Conservation (phyloP, 2,329 filamentous ascomycete genomes). For the Diaporthe helianthi region DNA sequence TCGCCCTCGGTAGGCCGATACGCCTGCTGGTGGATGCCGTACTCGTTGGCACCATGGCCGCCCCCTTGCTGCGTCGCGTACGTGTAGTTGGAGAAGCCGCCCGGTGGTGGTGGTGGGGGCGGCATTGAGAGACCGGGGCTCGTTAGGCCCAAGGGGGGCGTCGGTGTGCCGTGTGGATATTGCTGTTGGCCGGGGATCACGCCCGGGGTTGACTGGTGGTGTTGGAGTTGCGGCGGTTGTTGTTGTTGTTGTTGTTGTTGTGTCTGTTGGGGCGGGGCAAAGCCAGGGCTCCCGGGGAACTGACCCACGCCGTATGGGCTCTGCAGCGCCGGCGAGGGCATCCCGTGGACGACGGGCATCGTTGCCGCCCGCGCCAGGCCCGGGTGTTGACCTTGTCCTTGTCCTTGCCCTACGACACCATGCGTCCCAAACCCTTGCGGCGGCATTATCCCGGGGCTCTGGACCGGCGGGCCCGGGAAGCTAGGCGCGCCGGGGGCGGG, state of each 20-base stretch:
- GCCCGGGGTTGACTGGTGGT: slow-evolving; percentile 23
- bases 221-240: slow-evolving; percentile 40
- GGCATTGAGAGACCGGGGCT: slow-evolving; percentile 46
- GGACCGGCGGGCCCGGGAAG: slow-evolving; percentile 50
- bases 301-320: slow-evolving; percentile 51
- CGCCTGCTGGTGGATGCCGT: slow-evolving; percentile 70
- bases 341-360: slow-evolving; percentile 52
- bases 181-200: slow-evolving; percentile 23
- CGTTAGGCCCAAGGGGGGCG: slow-evolving; percentile 43
- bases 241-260: too few relatives aligned
- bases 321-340: slow-evolving; percentile 49
- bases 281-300: slow-evolving; percentile 54
- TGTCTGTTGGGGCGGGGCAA: slow-evolving; percentile 40
- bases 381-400: slow-evolving; percentile 44
- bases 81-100: slow-evolving; percentile 64
- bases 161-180: slow-evolving; percentile 38
- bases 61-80: slow-evolving; percentile 45
- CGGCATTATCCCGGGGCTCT: slow-evolving; percentile 47
- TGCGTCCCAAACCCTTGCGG: slow-evolving; percentile 52
- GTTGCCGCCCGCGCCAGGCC: slow-evolving; percentile 57
- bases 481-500: slow-evolving; percentile 48
- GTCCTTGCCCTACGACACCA: slow-evolving; percentile 9
- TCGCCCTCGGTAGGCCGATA: slow-evolving; percentile 74
- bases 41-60: slow-evolving; percentile 49
- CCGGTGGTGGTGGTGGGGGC: slow-evolving; percentile 53